Base-by-base conservation (phyloP, 2,329 filamentous ascomycete genomes). In the Diaporthe longicolla region DNA sequence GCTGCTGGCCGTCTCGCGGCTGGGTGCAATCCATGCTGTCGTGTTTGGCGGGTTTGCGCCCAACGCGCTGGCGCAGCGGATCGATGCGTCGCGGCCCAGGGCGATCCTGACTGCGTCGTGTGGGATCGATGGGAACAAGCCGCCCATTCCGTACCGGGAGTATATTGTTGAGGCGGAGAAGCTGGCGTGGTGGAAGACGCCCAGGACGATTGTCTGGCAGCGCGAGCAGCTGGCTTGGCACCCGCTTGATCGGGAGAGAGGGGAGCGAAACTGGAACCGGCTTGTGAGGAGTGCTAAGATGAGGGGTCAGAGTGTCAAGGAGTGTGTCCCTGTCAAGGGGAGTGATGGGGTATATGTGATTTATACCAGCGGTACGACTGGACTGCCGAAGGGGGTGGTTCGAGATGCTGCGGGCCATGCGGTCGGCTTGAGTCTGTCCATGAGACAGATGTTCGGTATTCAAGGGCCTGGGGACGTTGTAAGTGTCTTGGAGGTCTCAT, bases 11-110 rank as follows among this genome's bases (percentile, higher is more conserved):
- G 90, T 93, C 74, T 91, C 91, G 75, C 91, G 95, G 13, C 87
- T 98, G 0, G 96, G 95, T 15, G 96, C 95, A 21, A 91, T 98
- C 70, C 96, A 98, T 81, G 92, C 94, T 4, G 94, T 97, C 6
- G 96, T 98, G 4, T 98, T 98, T 82, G 96, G 96, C 55, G 95
- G 96, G 0, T 98, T 98, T 81, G 95, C 94, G 0, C 88, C 95
- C 0, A 87, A 88, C 13, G 94, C 95, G 5, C 87, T 98, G 58
- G 94, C 95, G 0, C 95, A 98, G 83, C 90, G 95, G 35, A 97
- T 98, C 77, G 95, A 97, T 68, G 93, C 94, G 0, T 94, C 93
- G 10, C 89, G 89, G 45, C 94, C 95, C 10, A 89, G 90, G 11
- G 91, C 89, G 13, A 91, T 98, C 65, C 89, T 98, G 81, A 98